phyloP scores from a whole-genome alignment of 441 rosid genomes.

The Croton setiger region DNA sequence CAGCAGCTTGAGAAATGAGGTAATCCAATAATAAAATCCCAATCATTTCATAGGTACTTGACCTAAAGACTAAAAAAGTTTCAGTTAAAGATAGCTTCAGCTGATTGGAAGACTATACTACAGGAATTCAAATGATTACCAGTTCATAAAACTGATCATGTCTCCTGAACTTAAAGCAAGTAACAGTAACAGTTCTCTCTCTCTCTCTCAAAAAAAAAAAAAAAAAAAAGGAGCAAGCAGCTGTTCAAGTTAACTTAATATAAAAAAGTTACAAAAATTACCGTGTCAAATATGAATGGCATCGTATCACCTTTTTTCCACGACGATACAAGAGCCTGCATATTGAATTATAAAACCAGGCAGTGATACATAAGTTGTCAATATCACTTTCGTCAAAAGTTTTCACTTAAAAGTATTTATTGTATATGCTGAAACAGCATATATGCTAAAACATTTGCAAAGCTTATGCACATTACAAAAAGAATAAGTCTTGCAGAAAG shows the following conservation, averaged over 20 bases:
- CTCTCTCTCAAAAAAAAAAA: too few relatives aligned
- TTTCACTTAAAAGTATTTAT: not conserved
- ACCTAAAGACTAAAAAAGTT: not conserved
- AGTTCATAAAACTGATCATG: not conserved
- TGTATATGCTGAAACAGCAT: not conserved
- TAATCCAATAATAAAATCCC: not conserved
- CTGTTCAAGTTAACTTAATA: not conserved
- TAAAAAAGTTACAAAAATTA: constrained; percentile 27
- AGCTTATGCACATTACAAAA: not conserved
- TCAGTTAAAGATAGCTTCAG: constrained; percentile 12
- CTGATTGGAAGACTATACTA: constrained; percentile 2
- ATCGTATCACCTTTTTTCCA: constrained; percentile 85
- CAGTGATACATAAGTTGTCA: not conserved
- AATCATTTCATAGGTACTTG: not conserved
- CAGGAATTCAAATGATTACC: not conserved
- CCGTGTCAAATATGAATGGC: constrained; percentile 96
- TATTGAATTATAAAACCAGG: constrained; percentile 13
- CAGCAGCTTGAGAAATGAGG: constrained; percentile 9
- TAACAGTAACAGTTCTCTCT: not conserved
- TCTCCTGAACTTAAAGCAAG: not conserved
- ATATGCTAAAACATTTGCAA: not conserved
- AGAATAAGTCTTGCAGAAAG: not conserved
- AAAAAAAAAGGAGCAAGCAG: too few relatives aligned
- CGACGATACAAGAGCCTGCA: constrained; percentile 81
- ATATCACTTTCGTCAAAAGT: not conserved